Evolutionary conservation across 75 land plant genomes (phyloP), one percentile per base, ranked within the genome.

Genomic region (Selaginella moellendorffii): DNA sequence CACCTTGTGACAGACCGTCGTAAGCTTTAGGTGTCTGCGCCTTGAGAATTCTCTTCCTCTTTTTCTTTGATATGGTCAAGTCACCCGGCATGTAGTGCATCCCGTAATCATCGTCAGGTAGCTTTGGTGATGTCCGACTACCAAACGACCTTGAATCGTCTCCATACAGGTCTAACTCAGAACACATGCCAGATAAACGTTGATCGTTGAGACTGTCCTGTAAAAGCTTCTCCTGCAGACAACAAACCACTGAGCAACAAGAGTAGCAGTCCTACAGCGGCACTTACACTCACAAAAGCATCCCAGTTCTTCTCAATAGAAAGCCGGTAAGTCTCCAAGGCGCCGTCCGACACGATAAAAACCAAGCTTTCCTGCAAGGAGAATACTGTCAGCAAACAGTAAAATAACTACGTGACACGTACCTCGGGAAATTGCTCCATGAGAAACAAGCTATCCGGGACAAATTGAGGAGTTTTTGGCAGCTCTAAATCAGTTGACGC

Each of bases 361-460:
- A 88, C 81, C 24, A 92, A 73, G 30, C 63, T 72, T 69, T 85
- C 90, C 97, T 92, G 90, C 17, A 61, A n/a, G 56, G 31, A 53
- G 2, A 26, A 59, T 24, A 9, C 14, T 22, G 51, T 24, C 28
- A 31, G 23, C 23, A 0, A 28, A 53, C 20, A 66, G 17, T 52
- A 61, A 22, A 61, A 10, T 61, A 23, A 22, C 17, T 61, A 61
- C 27, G 26, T 61, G n/a, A 1, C 26, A 61, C 28, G 2, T 17
- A 92, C 93, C 74, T 85, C 86, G 30, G 84, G 65, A 28, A 76
- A 72, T 24, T 72, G 73, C 30, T 87, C 88, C 72, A 36, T 27
- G 78, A 79, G 25, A 75, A 58, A 51, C 69, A 68, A 28, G 81
- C 74, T 18, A 30, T 64, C 60, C 85, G 88, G 29, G 71, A 72